Evolutionary conservation across 148 eudicot genomes (phyloP).

Genomic region (Fagopyrum tataricum): DNA sequence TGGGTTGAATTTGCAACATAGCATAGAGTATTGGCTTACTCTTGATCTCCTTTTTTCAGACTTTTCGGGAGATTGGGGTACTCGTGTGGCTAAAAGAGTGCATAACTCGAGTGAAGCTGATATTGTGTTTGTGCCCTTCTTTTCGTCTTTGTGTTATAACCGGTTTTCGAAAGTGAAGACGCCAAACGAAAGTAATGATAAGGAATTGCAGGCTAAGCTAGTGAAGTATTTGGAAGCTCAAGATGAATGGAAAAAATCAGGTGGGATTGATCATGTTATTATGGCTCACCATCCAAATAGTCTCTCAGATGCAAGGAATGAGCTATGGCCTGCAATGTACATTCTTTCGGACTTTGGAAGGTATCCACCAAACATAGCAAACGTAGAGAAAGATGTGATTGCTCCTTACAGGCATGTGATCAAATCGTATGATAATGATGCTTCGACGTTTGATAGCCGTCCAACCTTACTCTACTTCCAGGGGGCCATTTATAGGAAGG

Average conservation of each 20-base stretch:
- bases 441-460: slow-evolving; percentile 72
- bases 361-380: slow-evolving; percentile 87
- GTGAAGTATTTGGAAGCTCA: slow-evolving; percentile 55
- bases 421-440: slow-evolving; percentile 51
- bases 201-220: slow-evolving; percentile 57
- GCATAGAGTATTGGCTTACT: slow-evolving; percentile 96
- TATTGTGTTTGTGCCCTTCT: slow-evolving; percentile 86
- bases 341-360: slow-evolving; percentile 94
- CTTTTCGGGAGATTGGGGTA: slow-evolving; percentile 22
- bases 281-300: slow-evolving; percentile 97
- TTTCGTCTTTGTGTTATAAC: slow-evolving; percentile 76
- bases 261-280: slow-evolving; percentile 79
- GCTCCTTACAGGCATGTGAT: slow-evolving; percentile 89
- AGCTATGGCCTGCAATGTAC: slow-evolving; percentile 83
- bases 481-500: slow-evolving; percentile 93
- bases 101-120: slow-evolving; percentile 85
- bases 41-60: slow-evolving; percentile 82
- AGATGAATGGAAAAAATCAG: slow-evolving; percentile 85
- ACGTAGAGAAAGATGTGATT: slow-evolving; percentile 89
- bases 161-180: slow-evolving; percentile 51
- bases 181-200: slow-evolving; percentile 39
- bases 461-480: slow-evolving; percentile 79
- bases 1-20: slow-evolving; percentile 89
- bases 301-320: slow-evolving; percentile 67
- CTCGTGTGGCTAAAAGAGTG: slow-evolving; percentile 61